Evolutionary conservation across 1,284 basidiomycete species (phyloP), one percentile per base, ranked within the genome.

Genomic region (Irpex lacteus): DNA sequence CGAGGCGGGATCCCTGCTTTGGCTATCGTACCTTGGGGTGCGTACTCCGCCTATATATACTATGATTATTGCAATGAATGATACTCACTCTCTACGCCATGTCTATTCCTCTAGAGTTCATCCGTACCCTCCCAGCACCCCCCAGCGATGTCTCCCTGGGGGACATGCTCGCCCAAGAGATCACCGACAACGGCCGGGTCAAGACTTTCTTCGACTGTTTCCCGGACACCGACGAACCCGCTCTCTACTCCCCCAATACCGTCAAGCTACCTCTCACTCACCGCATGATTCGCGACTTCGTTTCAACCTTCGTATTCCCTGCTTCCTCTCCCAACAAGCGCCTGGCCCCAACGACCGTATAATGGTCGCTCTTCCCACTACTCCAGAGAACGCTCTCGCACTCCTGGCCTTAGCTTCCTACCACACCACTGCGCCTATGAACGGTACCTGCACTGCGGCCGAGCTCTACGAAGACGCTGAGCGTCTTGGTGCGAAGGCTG

Each of bases 401-500:
- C 71, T 81, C 15, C 74, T 82, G 26, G 74, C 80, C 1, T 63
- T 81, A 5, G 73, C 77, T 5, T 70, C 68, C 60, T 81, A 81
- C 66, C 79, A 81, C 69, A 79, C 80, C 15, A 78, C 77, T 55
- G 80, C 78, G 2, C 81, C 80, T 3, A 75, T 81, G 55, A 82
- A 81, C 65, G 76, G 77, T 21, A 78, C 74, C 61, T 81, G 80
- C 61, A 82, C 81, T 0, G 67, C 77, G 4, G 68, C 74, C 26
- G 80, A 82, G 68, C 71, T 82, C 34, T 71, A 69, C 38, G 79
- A 81, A 38, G 81, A 82, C 66, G 78, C 76, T 5, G 62, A 70
- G 38, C 69, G 78, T 6, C 67, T 82, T 9, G 70, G 74, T 4
- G 78, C 75, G 0, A 76, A 76, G 65, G 77, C 76, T 2, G 73